Evolutionary conservation across 2,329 filamentous ascomycete species (phyloP), one percentile per base, ranked within the genome.

Genomic region (Fusarium lyarnte): DNA sequence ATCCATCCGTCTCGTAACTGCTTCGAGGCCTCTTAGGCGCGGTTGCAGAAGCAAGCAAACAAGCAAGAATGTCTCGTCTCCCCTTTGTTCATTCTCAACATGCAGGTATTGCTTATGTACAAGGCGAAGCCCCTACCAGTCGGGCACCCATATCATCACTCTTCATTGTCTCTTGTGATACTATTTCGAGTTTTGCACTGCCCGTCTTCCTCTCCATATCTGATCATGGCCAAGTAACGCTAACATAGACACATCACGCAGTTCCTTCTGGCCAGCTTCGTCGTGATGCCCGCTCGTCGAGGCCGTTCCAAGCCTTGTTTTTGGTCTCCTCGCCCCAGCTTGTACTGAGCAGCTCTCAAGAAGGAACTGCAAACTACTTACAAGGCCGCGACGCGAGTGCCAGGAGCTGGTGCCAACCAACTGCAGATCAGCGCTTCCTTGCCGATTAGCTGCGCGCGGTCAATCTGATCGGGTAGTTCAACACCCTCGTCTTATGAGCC

Each of bases 401-500:
- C 35, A 27, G 6, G 33, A 61, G 29, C 31, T 46, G 47, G 39
- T 43, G 43, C 52, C 52, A 49, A 38, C 46, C 35, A 52, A 54
- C 36, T 55, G 27, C 45, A 52, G 38, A 45, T 43, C 41, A 55
- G 55, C 36, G 35, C 14, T 54, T 35, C 29, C 63, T 68, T 42
- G 23, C 63, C 45, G 31, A 38, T 52, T 35, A 52, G 53, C 57
- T 47, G 39, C 31, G 25, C 46, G 42, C 46, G 27, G 58, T 65
- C 43, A 41, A 33, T 43, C 54, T 46, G 59, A 57, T 54, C 49
- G 45, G 58, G 35, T 29, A 54, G 31, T 43, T 41, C n/a, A 21
- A 62, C 27, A 45, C 58, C 60, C 72, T 67, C 65, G 27, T 52
- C 45, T 62, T 54, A 52, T 69, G 25, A 68, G 73, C 69, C 74